Base-by-base conservation (phyloP, 192 early-diverging fungal species). In the Neocallimastix lanati region DNA sequence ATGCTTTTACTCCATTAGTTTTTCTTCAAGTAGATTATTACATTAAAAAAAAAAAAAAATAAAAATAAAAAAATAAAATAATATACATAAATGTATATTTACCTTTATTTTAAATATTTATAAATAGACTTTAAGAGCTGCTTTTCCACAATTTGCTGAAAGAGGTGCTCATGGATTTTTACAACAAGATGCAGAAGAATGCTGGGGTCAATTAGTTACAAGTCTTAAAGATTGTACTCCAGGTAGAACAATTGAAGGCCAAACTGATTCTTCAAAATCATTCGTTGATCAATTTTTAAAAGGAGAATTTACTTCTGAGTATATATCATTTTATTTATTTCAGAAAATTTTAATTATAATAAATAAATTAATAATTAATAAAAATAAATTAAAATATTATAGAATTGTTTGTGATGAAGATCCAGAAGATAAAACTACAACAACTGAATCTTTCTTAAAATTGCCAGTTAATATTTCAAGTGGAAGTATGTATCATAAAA, bases 121-220 rank as follows among this genome's bases (percentile, higher is more conserved):
- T 28, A 36, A 82, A n/a, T 80, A 90, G 85, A 85, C 92, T 67
- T 84, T 99, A 76, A 90, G 95, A 27, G 85, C 85, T 40, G 88
- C 88, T 12, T 97, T 91, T 80, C 96, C 95, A 67, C 94, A 95
- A 84, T 98, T 96, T 84, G 91, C 87, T 12, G 93, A 98, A 83
- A 86, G 86, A 81, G 92, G 94, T 76, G 83, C 83, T 67, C 85
- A 86, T 40, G 86, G 88, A 28, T 95, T 85, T 82, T 88, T 92
- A 85, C 98, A 99, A 85, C 98, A 99, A 84, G 98, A 99, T 83
- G 98, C 98, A 2, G 96, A 99, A 83, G 98, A 99, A 82, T 98
- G 94, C 84, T 98, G 95, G 96, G 92, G 91, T 82, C 88, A 96
- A 83, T 82, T 98, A 29, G 83, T 98, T 25, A 88, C 91, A 1